Conservation (phyloP, 257 asterid genomes). For the Ilex asprella region DNA sequence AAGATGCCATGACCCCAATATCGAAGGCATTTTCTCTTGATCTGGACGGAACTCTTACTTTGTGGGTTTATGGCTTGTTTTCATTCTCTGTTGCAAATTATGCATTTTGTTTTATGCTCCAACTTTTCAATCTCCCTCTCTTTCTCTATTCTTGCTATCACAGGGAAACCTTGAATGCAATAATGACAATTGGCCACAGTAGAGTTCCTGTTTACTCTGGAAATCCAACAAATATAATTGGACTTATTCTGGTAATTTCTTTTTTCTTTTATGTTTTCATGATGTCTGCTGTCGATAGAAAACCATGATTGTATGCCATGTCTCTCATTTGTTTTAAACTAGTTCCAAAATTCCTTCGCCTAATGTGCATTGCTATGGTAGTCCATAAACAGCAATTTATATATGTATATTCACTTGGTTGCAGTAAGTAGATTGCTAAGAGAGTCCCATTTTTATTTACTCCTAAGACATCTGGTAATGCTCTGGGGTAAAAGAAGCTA, state of each 20-base stretch:
- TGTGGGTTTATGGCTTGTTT: slow-evolving; percentile 52
- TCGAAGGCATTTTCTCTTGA: slow-evolving; percentile 95
- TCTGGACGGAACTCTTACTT: slow-evolving; percentile 75
- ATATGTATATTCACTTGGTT: no score
- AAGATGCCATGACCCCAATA: slow-evolving; percentile 97
- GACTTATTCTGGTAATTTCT: slow-evolving; percentile 73
- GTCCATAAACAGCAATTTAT: no score
- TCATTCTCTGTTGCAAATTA: slow-evolving; percentile 10
- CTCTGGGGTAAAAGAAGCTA: no score
- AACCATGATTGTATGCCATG: no score
- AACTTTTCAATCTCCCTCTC: slow-evolving; percentile 6
- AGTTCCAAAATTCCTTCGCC: no score
- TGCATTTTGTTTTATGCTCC: background rate
- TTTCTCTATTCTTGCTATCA: slow-evolving; percentile 3
- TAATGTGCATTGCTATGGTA: no score
- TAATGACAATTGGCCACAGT: slow-evolving; percentile 96
- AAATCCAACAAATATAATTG: slow-evolving; percentile 74
- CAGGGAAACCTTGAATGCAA: slow-evolving; percentile 91
- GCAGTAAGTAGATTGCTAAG: no score
- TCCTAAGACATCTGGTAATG: no score
- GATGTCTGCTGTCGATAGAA: no score
- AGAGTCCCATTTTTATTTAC: no score
- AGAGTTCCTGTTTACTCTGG: slow-evolving; percentile 82
- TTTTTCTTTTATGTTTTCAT: slow-evolving; percentile 6
- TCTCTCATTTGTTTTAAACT: no score